Conservation (phyloP, 257 asterid species). For the Fraxinus quadrangulata region DNA sequence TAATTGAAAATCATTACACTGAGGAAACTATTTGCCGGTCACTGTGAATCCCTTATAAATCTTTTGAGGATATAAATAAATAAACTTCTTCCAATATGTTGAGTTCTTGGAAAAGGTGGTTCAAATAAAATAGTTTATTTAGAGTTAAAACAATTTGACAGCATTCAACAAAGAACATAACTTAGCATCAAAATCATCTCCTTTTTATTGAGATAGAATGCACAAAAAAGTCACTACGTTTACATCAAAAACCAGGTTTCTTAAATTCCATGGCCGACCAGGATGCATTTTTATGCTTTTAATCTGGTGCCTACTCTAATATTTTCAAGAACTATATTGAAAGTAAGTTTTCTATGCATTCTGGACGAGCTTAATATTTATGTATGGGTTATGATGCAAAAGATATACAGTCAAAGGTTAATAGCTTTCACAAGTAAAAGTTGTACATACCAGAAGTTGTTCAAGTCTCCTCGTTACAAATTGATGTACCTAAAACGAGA, state of each 20-base stretch:
- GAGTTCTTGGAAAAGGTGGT: not conserved
- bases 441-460: conserved; percentile 80
- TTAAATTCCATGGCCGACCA: conserved; percentile 13
- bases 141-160: not conserved
- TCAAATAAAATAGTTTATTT: not conserved
- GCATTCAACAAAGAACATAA: conserved; percentile 8
- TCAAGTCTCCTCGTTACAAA: conserved; percentile 92
- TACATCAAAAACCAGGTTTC: conserved; percentile 9
- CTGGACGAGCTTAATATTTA: conserved; percentile 8
- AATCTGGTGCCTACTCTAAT: conserved; percentile 1
- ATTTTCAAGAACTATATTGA: conserved; percentile 7
- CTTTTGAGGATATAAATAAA: not conserved
- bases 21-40: not conserved
- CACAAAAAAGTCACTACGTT: not conserved
- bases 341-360: not conserved
- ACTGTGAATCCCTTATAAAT: not conserved
- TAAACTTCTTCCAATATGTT: not conserved
- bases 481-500: conserved; percentile 67
- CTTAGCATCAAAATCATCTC: not conserved
- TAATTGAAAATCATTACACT: not conserved
- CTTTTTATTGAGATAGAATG: not conserved
- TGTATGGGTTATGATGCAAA: conserved; percentile 7
- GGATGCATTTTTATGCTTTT: not conserved
- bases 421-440: conserved; percentile 16
- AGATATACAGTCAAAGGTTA: not conserved